These are phyloP conservation scores for Magnusiomyces ingens DNA, from an alignment of 1,139 yeast genomes.

Conservation along the genomic window DNA sequence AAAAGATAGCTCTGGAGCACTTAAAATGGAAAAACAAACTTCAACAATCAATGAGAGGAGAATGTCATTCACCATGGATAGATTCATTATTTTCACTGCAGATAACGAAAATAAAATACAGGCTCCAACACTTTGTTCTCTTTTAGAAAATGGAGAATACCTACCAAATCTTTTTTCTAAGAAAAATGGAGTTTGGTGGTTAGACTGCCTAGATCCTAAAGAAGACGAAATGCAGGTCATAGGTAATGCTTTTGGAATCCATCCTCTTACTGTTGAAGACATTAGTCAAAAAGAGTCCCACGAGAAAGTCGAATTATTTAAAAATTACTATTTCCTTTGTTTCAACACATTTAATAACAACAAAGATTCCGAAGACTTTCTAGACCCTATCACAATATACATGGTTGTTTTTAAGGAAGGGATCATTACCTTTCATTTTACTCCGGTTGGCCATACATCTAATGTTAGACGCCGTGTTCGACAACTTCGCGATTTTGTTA, in stretches of 20 bases:
- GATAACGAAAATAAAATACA: conserved; percentile 83
- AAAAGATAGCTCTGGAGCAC: background rate
- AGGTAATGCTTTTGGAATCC: conserved; percentile 86
- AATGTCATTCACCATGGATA: conserved; percentile 35
- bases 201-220: conserved; percentile 86
- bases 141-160: conserved; percentile 58
- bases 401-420: conserved; percentile 84
- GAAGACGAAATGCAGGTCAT: conserved; percentile 92
- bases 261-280: conserved; percentile 93
- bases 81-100: conserved; percentile 78
- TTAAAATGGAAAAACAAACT: background rate
- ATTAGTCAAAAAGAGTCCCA: conserved; percentile 87
- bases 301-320: conserved; percentile 89
- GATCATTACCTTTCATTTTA: conserved; percentile 75
- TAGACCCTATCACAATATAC: conserved; percentile 84
- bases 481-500: conserved; percentile 80
- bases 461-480: conserved; percentile 88
- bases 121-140: conserved; percentile 75
- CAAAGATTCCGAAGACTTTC: conserved; percentile 59
- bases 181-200: conserved; percentile 66
- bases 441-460: conserved; percentile 75
- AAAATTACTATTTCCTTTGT: conserved; percentile 83
- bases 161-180: conserved; percentile 58
- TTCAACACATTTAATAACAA: conserved; percentile 84
- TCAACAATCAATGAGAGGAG: conserved; percentile 33